Conservation (phyloP, 345 rosid genomes). For the Sonneratia alba region DNA sequence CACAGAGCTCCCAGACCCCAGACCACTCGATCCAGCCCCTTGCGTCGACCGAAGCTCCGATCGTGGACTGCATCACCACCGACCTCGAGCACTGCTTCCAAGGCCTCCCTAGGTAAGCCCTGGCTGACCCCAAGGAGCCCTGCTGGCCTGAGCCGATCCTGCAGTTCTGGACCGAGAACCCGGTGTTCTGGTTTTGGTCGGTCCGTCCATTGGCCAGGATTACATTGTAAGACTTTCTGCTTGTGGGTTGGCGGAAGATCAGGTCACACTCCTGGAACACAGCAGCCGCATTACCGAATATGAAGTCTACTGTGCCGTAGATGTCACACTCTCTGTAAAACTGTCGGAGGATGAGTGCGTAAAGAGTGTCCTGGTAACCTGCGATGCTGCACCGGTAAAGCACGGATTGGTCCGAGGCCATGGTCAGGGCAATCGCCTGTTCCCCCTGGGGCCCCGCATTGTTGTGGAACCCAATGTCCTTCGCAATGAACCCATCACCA, state of each 20-base stretch:
- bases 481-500: slow-evolving; percentile 69
- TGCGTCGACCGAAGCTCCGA: slow-evolving; percentile 34
- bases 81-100: slow-evolving; percentile 70
- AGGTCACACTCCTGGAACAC: slow-evolving; percentile 65
- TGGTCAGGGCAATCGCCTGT: slow-evolving; percentile 60
- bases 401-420: slow-evolving; percentile 57
- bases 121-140: slow-evolving; percentile 19
- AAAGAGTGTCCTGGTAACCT: slow-evolving; percentile 78
- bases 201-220: slow-evolving; percentile 54
- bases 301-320: slow-evolving; percentile 65
- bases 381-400: slow-evolving; percentile 61
- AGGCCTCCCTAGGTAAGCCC: slow-evolving; percentile 64
- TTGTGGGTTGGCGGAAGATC: slow-evolving; percentile 31
- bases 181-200: slow-evolving; percentile 66
- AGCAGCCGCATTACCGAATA: slow-evolving; percentile 78
- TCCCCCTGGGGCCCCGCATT: slow-evolving; percentile 59
- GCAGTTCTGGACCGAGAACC: slow-evolving; percentile 59
- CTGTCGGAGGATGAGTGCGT: slow-evolving; percentile 58
- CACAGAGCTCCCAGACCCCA: slow-evolving; percentile 19
- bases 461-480: slow-evolving; percentile 71
- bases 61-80: slow-evolving; percentile 53
- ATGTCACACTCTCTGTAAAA: slow-evolving; percentile 80
- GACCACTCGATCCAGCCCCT: slow-evolving; percentile 81
- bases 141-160: slow-evolving; percentile 20
- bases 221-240: slow-evolving; percentile 20